phyloP scores from a whole-genome alignment of 208 protist species.

The Trypanosoma theileri region DNA sequence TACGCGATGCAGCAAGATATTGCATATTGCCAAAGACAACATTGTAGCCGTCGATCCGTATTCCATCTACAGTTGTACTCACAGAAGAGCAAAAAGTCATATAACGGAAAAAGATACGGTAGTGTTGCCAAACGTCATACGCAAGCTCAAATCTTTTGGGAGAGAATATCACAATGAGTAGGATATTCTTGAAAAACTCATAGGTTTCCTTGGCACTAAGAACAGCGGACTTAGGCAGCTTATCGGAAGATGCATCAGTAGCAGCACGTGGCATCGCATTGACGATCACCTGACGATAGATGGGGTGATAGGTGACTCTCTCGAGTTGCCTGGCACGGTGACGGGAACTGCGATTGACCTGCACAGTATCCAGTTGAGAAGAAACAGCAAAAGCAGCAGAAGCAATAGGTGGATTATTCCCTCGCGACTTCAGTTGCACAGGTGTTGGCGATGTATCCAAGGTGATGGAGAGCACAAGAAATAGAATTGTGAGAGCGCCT shows the following conservation, averaged over 20 bases:
- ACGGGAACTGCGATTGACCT: neutral
- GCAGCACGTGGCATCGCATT: neutral
- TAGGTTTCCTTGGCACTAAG: neutral
- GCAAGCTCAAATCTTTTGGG: neutral
- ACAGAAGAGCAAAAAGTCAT: neutral
- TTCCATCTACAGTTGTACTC: neutral
- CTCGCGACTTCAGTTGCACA: too few species aligned
- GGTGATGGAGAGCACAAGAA: too few species aligned
- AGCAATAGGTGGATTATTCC: too few species aligned
- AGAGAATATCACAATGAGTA: neutral
- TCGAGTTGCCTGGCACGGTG: neutral
- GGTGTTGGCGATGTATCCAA: too few species aligned
- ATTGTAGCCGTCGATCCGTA: neutral
- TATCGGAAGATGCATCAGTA: neutral
- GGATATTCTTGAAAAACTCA: neutral
- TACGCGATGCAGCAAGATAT: conserved; percentile 1
- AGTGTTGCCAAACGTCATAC: neutral
- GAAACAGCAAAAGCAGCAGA: too few species aligned
- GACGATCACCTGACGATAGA: neutral
- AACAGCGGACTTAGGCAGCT: neutral
- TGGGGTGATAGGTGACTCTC: neutral
- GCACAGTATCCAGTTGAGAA: too few species aligned
- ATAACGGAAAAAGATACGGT: neutral
- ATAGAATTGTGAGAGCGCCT: too few species aligned
- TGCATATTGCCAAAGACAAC: neutral